Evolutionary conservation across 73 alveolate genomes (phyloP).

Genomic region (Blepharisma stoltei): DNA sequence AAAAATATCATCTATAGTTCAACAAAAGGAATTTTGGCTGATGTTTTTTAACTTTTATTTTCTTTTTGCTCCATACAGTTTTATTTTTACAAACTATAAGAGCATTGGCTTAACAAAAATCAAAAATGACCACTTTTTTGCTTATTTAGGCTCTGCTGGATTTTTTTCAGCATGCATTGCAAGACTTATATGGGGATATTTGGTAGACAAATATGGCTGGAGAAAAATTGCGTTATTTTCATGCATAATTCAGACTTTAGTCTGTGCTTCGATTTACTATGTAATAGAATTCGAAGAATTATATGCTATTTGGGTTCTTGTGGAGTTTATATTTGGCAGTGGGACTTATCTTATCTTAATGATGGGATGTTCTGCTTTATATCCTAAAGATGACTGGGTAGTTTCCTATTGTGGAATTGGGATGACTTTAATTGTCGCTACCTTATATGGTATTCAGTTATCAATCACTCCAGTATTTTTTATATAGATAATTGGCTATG

Average conservation of each 20-base stretch:
- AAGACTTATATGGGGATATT: not conserved
- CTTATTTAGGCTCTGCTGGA: not conserved
- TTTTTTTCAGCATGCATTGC: not conserved
- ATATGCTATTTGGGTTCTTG: not conserved
- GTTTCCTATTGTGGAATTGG: not conserved
- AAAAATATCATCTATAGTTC: not conserved
- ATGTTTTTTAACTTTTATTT: not conserved
- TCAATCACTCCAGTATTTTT: no score
- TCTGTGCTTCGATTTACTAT: not conserved
- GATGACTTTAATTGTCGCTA: not conserved
- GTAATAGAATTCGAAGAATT: not conserved
- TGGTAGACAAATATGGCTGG: conserved; percentile 7
- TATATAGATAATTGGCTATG: no score
- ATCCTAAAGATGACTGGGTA: conserved; percentile 1
- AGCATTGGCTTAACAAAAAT: not conserved
- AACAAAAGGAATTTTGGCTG: not conserved
- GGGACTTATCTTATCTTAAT: not conserved
- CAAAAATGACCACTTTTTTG: not conserved
- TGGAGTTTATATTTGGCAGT: not conserved
- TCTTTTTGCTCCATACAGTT: not conserved
- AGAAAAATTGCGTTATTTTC: not conserved
- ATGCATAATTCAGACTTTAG: not conserved
- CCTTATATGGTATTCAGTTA: no score
- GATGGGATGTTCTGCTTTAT: not conserved
- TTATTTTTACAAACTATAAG: not conserved